These are phyloP conservation scores for Eucalyptus sp. DNA, from an alignment of 345 rosid species.

Conservation along the genomic window DNA sequence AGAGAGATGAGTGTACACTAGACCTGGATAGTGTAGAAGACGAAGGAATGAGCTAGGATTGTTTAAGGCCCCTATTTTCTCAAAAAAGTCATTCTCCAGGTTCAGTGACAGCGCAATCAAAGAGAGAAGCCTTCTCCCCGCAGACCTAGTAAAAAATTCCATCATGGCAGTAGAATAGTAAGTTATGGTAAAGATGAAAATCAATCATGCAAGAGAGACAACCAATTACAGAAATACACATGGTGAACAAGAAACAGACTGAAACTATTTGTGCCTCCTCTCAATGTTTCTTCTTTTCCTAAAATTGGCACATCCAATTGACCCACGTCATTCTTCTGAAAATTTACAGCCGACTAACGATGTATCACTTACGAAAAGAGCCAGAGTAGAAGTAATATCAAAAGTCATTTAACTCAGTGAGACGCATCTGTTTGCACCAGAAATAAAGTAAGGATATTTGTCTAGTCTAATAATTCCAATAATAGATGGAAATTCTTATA, in stretches of 20 bases:
- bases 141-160: slow-evolving; percentile 26
- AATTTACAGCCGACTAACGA: not conserved
- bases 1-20: not conserved
- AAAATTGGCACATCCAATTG: not conserved
- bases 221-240: not conserved
- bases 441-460: not conserved
- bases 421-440: not conserved
- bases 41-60: slow-evolving; percentile 32
- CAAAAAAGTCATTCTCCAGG: slow-evolving; percentile 58
- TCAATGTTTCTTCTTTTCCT: not conserved
- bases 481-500: not conserved
- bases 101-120: slow-evolving; percentile 68
- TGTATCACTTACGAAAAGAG: not conserved
- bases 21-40: slow-evolving; percentile 73
- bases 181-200: not conserved
- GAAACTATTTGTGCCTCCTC: not conserved
- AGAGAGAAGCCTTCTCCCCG: slow-evolving; percentile 34
- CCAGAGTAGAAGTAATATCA: not conserved
- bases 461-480: not conserved
- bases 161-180: not conserved
- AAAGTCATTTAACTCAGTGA: not conserved
- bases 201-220: not conserved
- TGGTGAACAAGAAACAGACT: not conserved
- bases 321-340: not conserved
- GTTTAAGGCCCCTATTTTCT: slow-evolving; percentile 44